A percentile compares a stretch with the other conserved stretches of the same genome.
Evolutionary conservation across 1,284 basidiomycete species (phyloP).

Genomic region (Salmacisia buchloeana): DNA sequence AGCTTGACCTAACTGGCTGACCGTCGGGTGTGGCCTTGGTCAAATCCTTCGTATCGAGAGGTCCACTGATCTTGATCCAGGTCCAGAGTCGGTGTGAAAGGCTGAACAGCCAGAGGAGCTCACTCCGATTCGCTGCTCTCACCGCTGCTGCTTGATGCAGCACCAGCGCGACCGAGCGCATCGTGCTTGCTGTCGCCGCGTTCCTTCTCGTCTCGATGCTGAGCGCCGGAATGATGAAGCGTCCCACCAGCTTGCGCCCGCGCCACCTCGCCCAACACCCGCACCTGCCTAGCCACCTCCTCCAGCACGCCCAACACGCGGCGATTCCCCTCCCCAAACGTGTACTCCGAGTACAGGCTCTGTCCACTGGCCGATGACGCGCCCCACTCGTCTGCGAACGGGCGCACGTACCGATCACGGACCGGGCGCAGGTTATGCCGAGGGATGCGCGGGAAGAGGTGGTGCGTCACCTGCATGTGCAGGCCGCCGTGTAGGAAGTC

Average conservation of each 20-base stretch:
- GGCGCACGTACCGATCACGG: slow-evolving; percentile 68
- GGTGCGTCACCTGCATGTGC: slow-evolving; percentile 94
- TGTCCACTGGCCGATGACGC: neutral
- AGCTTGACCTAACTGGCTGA: too few relatives aligned
- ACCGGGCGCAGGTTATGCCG: slow-evolving; percentile 84
- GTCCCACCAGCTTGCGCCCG: slow-evolving; percentile 52
- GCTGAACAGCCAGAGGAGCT: too few relatives aligned
- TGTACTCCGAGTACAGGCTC: slow-evolving; percentile 76
- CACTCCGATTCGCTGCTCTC: too few relatives aligned
- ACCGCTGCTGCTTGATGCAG: too few relatives aligned
- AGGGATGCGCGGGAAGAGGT: slow-evolving; percentile 90
- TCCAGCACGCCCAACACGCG: slow-evolving; percentile 71
- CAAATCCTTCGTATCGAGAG: too few relatives aligned
- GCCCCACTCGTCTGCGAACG: slow-evolving; percentile 60
- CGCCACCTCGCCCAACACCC: slow-evolving; percentile 62
- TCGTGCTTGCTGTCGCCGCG: too few relatives aligned
- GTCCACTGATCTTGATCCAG: too few relatives aligned
- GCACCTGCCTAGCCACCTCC: slow-evolving; percentile 75
- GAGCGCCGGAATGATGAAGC: slow-evolving; percentile 40
- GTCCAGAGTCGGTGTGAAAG: too few relatives aligned
- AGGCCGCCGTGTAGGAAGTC: slow-evolving; percentile 87
- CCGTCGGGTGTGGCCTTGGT: too few relatives aligned
- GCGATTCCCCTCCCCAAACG: slow-evolving; percentile 74
- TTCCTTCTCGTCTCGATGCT: too few relatives aligned
- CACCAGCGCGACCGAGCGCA: too few relatives aligned